A percentile compares a stretch with the other conserved stretches of the same genome.
phyloP scores from a whole-genome alignment of 495 filamentous ascomycete genomes.

The Neurospora sp. region DNA sequence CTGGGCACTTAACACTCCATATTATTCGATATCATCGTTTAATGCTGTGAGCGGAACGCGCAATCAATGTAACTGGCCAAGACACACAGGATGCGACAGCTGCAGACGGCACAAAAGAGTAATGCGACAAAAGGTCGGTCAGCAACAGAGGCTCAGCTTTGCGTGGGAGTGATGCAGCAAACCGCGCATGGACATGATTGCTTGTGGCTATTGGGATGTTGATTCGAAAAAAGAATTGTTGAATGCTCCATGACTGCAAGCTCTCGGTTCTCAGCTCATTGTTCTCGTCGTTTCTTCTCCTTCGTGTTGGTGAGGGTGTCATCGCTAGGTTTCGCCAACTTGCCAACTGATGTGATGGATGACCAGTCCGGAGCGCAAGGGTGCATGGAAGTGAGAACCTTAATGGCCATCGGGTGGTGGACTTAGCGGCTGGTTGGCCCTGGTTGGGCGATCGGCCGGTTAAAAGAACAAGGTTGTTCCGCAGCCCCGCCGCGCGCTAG shows the following conservation, averaged over 20 bases:
- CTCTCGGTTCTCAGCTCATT: not conserved
- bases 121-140: not conserved
- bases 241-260: not conserved
- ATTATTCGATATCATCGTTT: not conserved
- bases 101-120: not conserved
- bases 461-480: not conserved
- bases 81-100: not conserved
- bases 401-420: not conserved
- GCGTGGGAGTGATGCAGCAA: not conserved
- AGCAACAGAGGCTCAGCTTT: not conserved
- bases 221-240: not conserved
- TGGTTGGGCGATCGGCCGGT: not conserved
- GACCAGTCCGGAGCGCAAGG: not conserved
- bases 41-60: not conserved
- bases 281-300: not conserved
- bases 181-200: not conserved
- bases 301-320: conserved; percentile 11
- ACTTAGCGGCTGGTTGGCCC: not conserved
- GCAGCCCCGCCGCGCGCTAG: not conserved
- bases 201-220: not conserved
- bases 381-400: not conserved
- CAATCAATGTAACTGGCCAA: not conserved
- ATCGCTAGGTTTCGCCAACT: not conserved
- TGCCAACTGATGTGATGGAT: not conserved
- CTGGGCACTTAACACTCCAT: not conserved